Evolutionary conservation across 2,329 filamentous ascomycete species (phyloP), one percentile per base, ranked within the genome.

Genomic region (Epichloe uncinata): DNA sequence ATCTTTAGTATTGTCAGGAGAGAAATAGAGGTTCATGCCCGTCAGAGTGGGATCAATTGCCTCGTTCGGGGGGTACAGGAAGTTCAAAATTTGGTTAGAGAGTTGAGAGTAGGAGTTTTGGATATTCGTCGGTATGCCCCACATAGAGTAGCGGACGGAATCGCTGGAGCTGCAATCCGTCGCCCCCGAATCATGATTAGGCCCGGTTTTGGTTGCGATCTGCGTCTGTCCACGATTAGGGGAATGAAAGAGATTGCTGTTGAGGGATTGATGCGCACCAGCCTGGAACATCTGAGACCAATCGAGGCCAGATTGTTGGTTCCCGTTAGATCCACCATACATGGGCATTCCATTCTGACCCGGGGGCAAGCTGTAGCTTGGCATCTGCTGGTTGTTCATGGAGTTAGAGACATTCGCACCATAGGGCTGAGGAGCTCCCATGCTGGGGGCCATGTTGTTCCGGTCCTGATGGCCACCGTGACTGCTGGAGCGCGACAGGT

Each of bases 251-350:
- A 69, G 78, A 81, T 64, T 75, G 73, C 71, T 71, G 69, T 73
- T 77, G 72, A 78, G 76, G 67, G 74, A 72, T 69, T 80, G 73
- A 68, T 83, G 78, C 71, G 78, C 74, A 76, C 81, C 81, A 72
- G 81, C 69, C 72, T 82, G 83, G 73, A 87, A 87, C 80, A 88
- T 85, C 65, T 84, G 78, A 62, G 82, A 77, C 84, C 84, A 88
- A 70, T 87, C 84, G 72, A 84, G 71, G 72, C 75, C 69, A 64
- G 74, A 72, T 69, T 77, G 73, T 69, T 81, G 78, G 66, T 75
- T 75, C 67, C 74, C 69, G 68, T 75, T 77, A 58, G 77, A 76
- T 63, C 71, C 73, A 62, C 71, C 73, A 66, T 80, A 80, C 72
- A 81, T 79, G 54, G 75, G 75, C 73, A 81, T 77, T 62, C 78